Base-by-base conservation (phyloP, 495 filamentous ascomycete genomes). In the Penicillium nucicola region DNA sequence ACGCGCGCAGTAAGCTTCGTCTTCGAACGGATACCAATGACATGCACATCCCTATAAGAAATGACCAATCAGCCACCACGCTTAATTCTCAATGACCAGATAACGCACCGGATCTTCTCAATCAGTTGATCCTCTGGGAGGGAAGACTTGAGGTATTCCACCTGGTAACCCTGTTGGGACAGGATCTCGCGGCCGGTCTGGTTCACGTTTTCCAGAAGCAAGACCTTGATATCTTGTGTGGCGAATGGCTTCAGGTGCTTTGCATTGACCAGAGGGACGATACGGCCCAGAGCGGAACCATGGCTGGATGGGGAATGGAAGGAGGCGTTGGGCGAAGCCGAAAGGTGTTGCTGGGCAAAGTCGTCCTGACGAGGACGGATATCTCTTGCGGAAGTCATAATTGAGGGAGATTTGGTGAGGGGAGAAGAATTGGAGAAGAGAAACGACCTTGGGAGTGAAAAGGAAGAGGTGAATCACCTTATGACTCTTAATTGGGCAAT, bases 11-110 rank as follows among this genome's bases (percentile, higher is more conserved):
- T 90, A 54, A 99, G 81, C 71, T 91, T 95, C 15, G 95, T 99
- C 75, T 99, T 97, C 22, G 95, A 97, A 53, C 95, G 88, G 55
- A 97, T 97, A 52, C 95, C 95, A 65, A 99, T 93, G 61, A 96
- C 95, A 63, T 97, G 95, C 32, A 96, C 89, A 72, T 96, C 89
- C 32, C 90, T 96, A 48, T 15, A 55, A 48, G n/a, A n/a, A 15
- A 50, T 8, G 6, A 28, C 25, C 18, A 44, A 38, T 43, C 42
- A 57, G 33, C 28, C 25, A 33, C 15, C 13, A 13, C 31, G 19
- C 46, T 31, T 32, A 47, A 42, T 49, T 17, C 30, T 17, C 25
- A 9, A 28, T 28, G 17, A 42, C 34, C 51, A 53, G 52, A 20
- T 42, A 48, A 40, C 55, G 69, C 62, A 95, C 91, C 84, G 80